Base-by-base conservation (phyloP, 2,329 filamentous ascomycete species). In the Fusarium kyushuense region DNA sequence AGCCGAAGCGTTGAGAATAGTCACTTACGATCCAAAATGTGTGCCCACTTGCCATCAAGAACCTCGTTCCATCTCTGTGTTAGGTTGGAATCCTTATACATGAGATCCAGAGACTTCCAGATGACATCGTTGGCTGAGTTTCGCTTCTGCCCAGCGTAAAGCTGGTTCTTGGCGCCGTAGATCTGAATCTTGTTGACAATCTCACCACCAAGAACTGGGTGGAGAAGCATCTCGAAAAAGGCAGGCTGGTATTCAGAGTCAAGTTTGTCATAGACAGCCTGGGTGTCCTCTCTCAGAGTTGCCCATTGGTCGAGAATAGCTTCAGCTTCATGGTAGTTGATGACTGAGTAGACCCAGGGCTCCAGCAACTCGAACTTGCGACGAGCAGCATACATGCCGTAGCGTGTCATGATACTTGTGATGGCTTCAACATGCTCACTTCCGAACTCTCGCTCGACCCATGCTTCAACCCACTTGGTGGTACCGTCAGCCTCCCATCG, bases 291-390 rank as follows among this genome's bases (percentile, higher is more conserved):
- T 3, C 78, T 78, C 29, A 89, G 78, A 0, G 76, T 70, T n/a
- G 79, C 75, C 87, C 87, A 90, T 29, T 84, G 81, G 1, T 78
- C 75, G 2, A 88, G 76, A 5, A 89, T 79, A 0, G 74, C 79
- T 47, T 89, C 86, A 4, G 86, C 86, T 73, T 90, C 88, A 41
- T 84, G 78, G 69, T 90, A 89, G 77, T 90, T 85, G 54, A 89
- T 78, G 4, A 87, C 74, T 5, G 84, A 86, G 75, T 86, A 90
- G 2, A 83, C 87, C 3, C 79, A 81, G 0, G 84, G 80, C 23
- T 89, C 86, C 2, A 90, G 78, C 32, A 87, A 81, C 70, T 90
- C 88, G 63, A 86, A 88, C 69, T 89, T 89, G 40, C 88, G 82
- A 42, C 87, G 79, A 5, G 84, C 84, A 12, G 80, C 76, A 32